Base-by-base conservation (phyloP, 2,329 filamentous ascomycete genomes). In the Lasiodiplodia sp. region DNA sequence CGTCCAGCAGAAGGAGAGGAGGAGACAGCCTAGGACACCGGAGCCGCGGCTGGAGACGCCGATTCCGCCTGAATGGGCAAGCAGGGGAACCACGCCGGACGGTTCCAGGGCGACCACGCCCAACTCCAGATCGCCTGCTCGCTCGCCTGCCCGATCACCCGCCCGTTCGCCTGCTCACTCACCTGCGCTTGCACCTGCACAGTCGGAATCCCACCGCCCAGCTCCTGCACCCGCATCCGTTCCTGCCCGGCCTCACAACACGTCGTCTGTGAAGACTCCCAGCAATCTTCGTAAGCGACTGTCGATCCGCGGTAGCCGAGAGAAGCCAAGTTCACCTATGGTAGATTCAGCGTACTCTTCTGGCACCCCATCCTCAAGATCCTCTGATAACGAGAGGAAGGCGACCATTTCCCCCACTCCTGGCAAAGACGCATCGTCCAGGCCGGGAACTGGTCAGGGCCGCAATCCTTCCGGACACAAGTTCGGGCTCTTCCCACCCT, bases 281-380 rank as follows among this genome's bases (percentile, higher is more conserved):
- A 65, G 67, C 23, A 57, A 23, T 38, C 57, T 68, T 34, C 57
- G 60, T 7, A 68, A 68, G 40, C 60, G 58, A 25, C 47, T 68
- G 7, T 64, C 67, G 25, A 18, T 67, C 12, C 65, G 65, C 18
- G 51, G 49, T 23, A 44, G 40, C n/a, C 57, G 58, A n/a, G 67
- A 68, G 12, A 68, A 65, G 52, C 49, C 51, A 28, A 57, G 58
- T 31, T 68, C 67, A 34, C 68, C 68, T 14, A 68, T 56, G 58
- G 67, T 68, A 21, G 78, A 80, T 58, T 80, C 78, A 34, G 78
- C 78, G 6, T 80, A 80, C 69, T 79, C 78, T 58, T 80, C 78
- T 10, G 72, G 79, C 21, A 62, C 78, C 23, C 76, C 76, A 51
- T 75, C 73, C 34, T 79, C 78, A 12, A 55, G 55, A 21, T 68